Evolutionary conservation across 2,329 filamentous ascomycete species (phyloP).

Genomic region (Diaporthe citriasiana): DNA sequence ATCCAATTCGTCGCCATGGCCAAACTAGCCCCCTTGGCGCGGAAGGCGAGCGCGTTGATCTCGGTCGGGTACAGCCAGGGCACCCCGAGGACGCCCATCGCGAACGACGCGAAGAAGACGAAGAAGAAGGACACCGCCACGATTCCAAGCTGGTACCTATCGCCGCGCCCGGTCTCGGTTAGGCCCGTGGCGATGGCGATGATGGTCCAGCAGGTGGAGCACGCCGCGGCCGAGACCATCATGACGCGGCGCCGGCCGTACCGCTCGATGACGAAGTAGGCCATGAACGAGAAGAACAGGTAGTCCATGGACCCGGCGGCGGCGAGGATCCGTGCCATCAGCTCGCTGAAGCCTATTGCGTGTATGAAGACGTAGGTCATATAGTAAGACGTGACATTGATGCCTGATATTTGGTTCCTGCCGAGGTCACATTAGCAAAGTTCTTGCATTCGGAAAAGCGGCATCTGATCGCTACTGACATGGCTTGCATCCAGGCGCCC

Average conservation of each 20-base stretch:
- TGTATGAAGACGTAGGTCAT: constrained; percentile 58
- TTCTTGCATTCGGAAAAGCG: no score
- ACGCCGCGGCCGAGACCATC: constrained; percentile 46
- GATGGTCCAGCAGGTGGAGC: constrained; percentile 45
- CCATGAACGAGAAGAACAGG: constrained; percentile 46
- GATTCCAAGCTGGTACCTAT: constrained; percentile 44
- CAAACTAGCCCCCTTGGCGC: constrained; percentile 51
- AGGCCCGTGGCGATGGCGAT: constrained; percentile 46
- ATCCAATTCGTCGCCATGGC: constrained; percentile 54
- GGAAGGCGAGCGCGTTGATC: constrained; percentile 54
- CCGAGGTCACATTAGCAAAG: constrained; percentile 45
- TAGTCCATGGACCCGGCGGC: constrained; percentile 60
- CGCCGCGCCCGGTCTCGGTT: constrained; percentile 41
- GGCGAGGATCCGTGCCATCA: constrained; percentile 57
- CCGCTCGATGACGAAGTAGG: constrained; percentile 48
- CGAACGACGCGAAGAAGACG: constrained; percentile 50
- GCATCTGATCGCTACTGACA: background rate
- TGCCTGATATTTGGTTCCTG: constrained; percentile 38
- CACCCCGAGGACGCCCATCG: constrained; percentile 46
- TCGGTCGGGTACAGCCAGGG: constrained; percentile 51
- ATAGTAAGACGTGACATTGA: constrained; percentile 41
- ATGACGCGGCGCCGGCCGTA: constrained; percentile 52
- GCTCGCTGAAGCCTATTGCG: constrained; percentile 50
- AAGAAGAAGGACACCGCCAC: constrained; percentile 50
- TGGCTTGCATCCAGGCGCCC: constrained; percentile 58